A percentile compares a stretch with the other conserved stretches of the same genome.
Evolutionary conservation across 139 green algal genomes (phyloP).

Genomic region (Chlorella vulgaris): DNA sequence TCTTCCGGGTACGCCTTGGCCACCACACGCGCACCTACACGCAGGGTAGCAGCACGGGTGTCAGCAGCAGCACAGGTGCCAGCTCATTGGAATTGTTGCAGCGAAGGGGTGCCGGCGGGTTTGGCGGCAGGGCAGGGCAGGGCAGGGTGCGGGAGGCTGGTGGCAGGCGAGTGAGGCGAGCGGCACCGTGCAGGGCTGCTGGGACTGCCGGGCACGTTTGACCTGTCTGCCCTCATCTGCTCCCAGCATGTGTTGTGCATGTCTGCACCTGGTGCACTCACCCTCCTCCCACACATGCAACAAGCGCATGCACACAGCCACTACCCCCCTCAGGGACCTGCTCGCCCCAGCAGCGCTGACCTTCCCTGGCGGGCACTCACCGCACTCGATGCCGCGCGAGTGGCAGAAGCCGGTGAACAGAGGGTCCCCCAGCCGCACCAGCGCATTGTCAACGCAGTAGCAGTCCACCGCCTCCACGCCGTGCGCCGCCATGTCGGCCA

Average conservation of each 20-base stretch:
- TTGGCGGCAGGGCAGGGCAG: too few species aligned
- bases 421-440: conserved; percentile 81
- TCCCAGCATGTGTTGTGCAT: too few species aligned
- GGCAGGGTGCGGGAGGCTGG: too few species aligned
- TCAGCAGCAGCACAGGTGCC: not conserved
- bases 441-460: conserved; percentile 90
- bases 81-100: not conserved
- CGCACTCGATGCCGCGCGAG: conserved; percentile 50
- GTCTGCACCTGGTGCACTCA: too few species aligned
- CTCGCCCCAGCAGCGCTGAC: too few species aligned
- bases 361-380: conserved; percentile 40
- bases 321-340: too few species aligned
- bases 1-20: conserved; percentile 81
- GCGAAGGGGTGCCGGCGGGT: not conserved
- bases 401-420: conserved; percentile 83
- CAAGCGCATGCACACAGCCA: not conserved
- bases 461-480: conserved; percentile 87
- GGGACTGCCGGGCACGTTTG: too few species aligned
- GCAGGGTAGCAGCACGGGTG: not conserved
- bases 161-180: too few species aligned
- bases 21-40: conserved; percentile 68
- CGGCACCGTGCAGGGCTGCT: too few species aligned
- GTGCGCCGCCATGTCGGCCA: conserved; percentile 70
- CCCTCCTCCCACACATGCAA: too few species aligned
- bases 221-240: too few species aligned